Conservation (phyloP, 2,329 filamentous ascomycete species). For the Colletotrichum coccodes region DNA sequence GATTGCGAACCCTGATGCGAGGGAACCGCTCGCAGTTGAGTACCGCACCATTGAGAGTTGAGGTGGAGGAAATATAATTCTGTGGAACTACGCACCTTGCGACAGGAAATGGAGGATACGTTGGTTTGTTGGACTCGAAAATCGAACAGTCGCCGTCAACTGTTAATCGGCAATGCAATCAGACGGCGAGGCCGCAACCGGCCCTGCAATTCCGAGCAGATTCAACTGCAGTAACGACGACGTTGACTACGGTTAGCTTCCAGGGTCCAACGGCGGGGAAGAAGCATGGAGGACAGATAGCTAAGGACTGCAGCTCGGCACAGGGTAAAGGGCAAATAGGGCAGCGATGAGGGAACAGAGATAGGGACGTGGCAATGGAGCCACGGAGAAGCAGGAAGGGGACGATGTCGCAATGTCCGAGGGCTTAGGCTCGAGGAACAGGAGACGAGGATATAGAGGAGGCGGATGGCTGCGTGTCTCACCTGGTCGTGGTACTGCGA, state of each 20-base stretch:
- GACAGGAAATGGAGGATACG: conserved; percentile 26
- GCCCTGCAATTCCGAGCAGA: conserved; percentile 10
- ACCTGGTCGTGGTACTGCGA: conserved; percentile 26
- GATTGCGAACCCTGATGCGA: neutral
- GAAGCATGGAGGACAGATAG: conserved; percentile 29
- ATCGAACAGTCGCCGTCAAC: conserved; percentile 15
- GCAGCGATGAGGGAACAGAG: neutral
- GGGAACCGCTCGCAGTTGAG: neutral
- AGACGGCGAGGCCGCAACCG: conserved; percentile 15
- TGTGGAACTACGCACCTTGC: conserved; percentile 22
- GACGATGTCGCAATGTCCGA: neutral
- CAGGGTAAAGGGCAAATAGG: neutral
- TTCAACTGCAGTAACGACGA: conserved; percentile 9
- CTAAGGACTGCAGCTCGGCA: conserved; percentile 15
- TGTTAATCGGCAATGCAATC: conserved; percentile 2
- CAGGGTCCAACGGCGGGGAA: conserved; percentile 20
- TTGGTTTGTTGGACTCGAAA: conserved; percentile 15
- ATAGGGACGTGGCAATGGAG: neutral
- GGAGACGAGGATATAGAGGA: conserved; percentile 18
- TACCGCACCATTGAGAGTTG: neutral
- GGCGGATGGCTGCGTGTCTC: conserved; percentile 28
- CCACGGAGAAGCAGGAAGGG: neutral
- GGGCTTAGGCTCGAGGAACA: conserved; percentile 13
- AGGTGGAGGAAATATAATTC: neutral
- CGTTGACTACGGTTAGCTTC: conserved; percentile 26